Conservation (phyloP, 306 rosid species). For the Medicago truncatula region MtrunA17r5.0-ANR NC_053044.1:50403501-50404000, state of each 20-base stretch:
- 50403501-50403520: background rate
- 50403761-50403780: slow-evolving; percentile 54
- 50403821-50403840: slow-evolving; percentile 40
- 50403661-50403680: slow-evolving; percentile 51
- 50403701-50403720: slow-evolving; percentile 57
- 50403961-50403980: slow-evolving; percentile 46
- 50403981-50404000: slow-evolving; percentile 59
- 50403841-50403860: slow-evolving; percentile 65
- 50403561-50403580: slow-evolving; percentile 16
- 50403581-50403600: slow-evolving; percentile 57
- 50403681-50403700: slow-evolving; percentile 49
- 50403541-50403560: background rate
- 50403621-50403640: slow-evolving; percentile 49
- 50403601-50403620: slow-evolving; percentile 68
- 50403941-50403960: slow-evolving; percentile 57
- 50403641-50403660: background rate
- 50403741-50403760: slow-evolving; percentile 15
- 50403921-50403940: slow-evolving; percentile 53
- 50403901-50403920: slow-evolving; percentile 49
- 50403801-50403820: slow-evolving; percentile 67
- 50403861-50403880: slow-evolving; percentile 57
- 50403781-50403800: slow-evolving; percentile 65
- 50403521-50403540: slow-evolving; percentile 50
- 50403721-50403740: slow-evolving; percentile 51
- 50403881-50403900: slow-evolving; percentile 66